A percentile compares a stretch with the other conserved stretches of the same genome.
Evolutionary conservation across 202 grass and related monocot species (phyloP).

Genomic region (Carex arenaria): DNA sequence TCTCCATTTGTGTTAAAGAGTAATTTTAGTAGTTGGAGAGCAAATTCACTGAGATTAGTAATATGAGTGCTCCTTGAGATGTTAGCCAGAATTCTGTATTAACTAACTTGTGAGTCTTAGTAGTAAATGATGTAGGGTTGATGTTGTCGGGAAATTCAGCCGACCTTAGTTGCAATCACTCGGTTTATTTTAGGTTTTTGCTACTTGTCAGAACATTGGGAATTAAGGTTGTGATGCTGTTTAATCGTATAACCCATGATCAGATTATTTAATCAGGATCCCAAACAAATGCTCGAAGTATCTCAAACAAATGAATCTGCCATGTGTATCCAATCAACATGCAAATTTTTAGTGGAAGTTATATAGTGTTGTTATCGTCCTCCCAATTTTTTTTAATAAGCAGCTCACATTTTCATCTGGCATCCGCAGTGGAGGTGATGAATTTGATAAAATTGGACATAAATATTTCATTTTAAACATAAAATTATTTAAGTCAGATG

Average conservation of each 20-base stretch:
- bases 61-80: background rate
- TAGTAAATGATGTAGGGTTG: slow-evolving; percentile 2
- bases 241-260: background rate
- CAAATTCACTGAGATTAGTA: background rate
- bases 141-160: background rate
- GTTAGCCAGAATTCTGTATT: background rate
- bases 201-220: background rate
- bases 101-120: background rate
- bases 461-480: background rate
- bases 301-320: background rate
- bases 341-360: background rate
- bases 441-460: background rate
- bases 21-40: background rate
- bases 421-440: background rate
- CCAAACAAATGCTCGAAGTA: background rate
- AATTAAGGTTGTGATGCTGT: background rate
- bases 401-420: background rate
- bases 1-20: background rate
- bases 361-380: background rate
- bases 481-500: background rate
- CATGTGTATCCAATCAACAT: background rate
- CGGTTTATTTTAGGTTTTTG: background rate
- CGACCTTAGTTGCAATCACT: background rate
- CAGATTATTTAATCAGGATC: background rate
- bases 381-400: background rate